Evolutionary conservation across 768 basidiomycete species (phyloP).

Genomic region (Leccinum subtestaceum): DNA sequence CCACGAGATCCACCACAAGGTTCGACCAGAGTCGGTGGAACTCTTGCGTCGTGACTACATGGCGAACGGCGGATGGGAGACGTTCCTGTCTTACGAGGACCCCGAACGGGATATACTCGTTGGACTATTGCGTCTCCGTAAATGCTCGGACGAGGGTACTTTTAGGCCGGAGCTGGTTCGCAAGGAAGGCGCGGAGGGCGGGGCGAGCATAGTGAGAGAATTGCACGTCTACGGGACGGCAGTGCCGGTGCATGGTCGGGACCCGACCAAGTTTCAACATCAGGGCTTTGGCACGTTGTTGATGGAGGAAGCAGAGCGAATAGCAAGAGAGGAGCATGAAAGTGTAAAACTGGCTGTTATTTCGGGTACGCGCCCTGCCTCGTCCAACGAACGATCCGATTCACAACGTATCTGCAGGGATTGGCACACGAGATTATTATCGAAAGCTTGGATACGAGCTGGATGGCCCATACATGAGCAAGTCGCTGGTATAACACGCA

Average conservation of each 20-base stretch:
- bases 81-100: constrained; percentile 98
- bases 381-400: neutral
- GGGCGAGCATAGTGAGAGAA: constrained; percentile 91
- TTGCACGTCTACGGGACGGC: constrained; percentile 98
- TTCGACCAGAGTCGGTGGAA: constrained; percentile 92
- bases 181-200: constrained; percentile 66
- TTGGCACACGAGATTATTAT: constrained; percentile 97
- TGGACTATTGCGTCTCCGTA: constrained; percentile 86
- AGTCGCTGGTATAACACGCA: constrained; percentile 49
- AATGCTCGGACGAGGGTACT: constrained; percentile 96
- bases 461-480: constrained; percentile 98
- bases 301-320: constrained; percentile 99
- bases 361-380: constrained; percentile 59
- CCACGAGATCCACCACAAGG: constrained; percentile 98
- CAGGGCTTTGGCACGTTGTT: constrained; percentile 94
- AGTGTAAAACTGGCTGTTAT: constrained; percentile 97
- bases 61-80: constrained; percentile 99
- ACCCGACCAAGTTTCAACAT: constrained; percentile 98
- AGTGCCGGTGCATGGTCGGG: constrained; percentile 93
- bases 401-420: constrained; percentile 48
- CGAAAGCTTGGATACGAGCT: constrained; percentile 89
- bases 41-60: constrained; percentile 92
- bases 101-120: constrained; percentile 96
- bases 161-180: constrained; percentile 89
- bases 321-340: constrained; percentile 95